phyloP scores from a whole-genome alignment of 306 rosid species.

The Parietaria judaica region DNA sequence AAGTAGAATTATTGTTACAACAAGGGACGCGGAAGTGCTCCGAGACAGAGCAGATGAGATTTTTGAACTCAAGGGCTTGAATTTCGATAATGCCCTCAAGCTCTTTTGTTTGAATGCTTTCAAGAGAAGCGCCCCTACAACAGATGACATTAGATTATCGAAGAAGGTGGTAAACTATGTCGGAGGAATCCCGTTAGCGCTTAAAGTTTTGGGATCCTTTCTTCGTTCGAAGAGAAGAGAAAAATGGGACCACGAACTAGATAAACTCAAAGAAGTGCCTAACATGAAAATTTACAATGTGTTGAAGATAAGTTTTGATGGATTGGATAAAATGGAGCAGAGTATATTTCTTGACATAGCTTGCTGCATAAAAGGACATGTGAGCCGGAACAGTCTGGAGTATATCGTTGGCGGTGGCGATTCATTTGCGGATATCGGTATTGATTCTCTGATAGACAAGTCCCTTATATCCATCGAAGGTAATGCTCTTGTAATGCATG shows the following conservation, averaged over 20 bases:
- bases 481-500: conserved; percentile 20
- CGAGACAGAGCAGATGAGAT: neutral
- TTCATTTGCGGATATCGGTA: conserved; percentile 8
- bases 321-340: conserved; percentile 9
- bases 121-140: neutral
- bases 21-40: conserved; percentile 16
- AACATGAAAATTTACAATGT: conserved; percentile 3
- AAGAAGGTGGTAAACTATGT: neutral
- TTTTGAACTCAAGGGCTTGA: conserved; percentile 8
- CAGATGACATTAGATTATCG: neutral
- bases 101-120: conserved; percentile 18
- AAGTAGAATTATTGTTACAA: conserved; percentile 25
- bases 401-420: no score
- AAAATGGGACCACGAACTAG: neutral
- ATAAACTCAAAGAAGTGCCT: conserved; percentile 11
- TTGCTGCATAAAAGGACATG: conserved; percentile 14
- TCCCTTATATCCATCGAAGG: conserved; percentile 21
- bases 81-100: conserved; percentile 9
- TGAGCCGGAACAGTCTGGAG: no score
- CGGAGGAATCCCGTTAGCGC: conserved; percentile 18
- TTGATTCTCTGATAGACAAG: conserved; percentile 30
- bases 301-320: conserved; percentile 22
- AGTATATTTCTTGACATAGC: conserved; percentile 21
- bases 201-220: conserved; percentile 12
- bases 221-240: neutral